Evolutionary conservation across 495 filamentous ascomycete genomes (phyloP).

Genomic region (Haplographium delicatum): DNA sequence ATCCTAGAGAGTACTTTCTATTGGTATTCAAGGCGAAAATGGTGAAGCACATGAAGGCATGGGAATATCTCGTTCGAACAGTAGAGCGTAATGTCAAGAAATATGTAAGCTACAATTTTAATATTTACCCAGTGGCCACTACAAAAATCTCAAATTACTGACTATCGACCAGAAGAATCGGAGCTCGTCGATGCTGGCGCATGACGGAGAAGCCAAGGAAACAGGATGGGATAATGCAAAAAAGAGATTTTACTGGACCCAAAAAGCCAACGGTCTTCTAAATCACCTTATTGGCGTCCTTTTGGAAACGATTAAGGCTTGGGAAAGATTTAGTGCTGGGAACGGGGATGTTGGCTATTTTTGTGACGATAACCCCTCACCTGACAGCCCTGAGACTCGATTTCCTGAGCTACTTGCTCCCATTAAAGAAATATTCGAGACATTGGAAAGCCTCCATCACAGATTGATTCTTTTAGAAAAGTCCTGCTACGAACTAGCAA

Average conservation of each 20-base stretch:
- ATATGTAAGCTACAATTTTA: not conserved
- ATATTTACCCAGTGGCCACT: not conserved
- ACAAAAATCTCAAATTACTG: not conserved
- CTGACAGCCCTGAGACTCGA: not conserved
- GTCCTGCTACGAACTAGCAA: not conserved
- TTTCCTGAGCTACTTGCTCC: not conserved
- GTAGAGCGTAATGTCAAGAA: not conserved
- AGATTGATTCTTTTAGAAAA: not conserved
- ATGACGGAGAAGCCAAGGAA: not conserved
- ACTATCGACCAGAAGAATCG: conserved; percentile 2
- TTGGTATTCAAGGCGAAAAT: not conserved
- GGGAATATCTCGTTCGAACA: not conserved
- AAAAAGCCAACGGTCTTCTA: not conserved
- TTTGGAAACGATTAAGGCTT: not conserved
- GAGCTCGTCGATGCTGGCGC: not conserved
- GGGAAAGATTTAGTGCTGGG: not conserved
- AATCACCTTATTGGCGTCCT: not conserved
- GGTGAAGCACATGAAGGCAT: not conserved
- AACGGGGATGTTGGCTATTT: conserved; percentile 6
- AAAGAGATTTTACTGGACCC: conserved; percentile 4
- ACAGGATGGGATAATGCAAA: not conserved
- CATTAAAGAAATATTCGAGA: not conserved
- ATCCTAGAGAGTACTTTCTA: not conserved
- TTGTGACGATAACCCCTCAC: not conserved
- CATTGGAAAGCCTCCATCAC: not conserved